Evolutionary conservation across 306 rosid genomes (phyloP), one percentile per base, ranked within the genome.

Genomic region (Dicorynia guianensis): DNA sequence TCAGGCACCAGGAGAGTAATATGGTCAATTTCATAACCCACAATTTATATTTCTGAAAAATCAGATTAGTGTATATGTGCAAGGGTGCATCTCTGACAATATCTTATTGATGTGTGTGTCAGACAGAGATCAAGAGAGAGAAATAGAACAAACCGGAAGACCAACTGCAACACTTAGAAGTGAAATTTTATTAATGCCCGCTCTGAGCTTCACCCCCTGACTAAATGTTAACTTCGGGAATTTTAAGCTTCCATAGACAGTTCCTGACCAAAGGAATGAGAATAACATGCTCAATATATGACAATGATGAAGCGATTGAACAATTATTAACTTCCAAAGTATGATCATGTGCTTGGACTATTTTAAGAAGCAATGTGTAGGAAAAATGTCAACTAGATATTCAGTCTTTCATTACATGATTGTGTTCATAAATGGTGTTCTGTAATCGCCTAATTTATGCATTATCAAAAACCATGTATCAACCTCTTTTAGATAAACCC

Each of bases 151-250:
- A 47, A 90, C 99, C 90, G 97, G 99, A 64, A 96, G 98, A 33
- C 99, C 99, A 77, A 96, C 99, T 17, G 98, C 98, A 71, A 92
- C 88, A 69, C 99, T 96, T 58, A 96, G 84, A 75, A 92, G 92
- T 18, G 96, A 82, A 80, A 96, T 96, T 81, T 85, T 85, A 89
- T 96, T 96, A 80, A 85, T 69, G 34, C 99, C 97, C 44, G 93
- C 92, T 77, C 89, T 87, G 81, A 96, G 89, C 52, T 82, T 87
- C 87, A 96, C 93, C 70, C 87, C 75, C 69, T 85, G 66, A 17
- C 86, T 87, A 69, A 89, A 90, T 71, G 98, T 92, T 68, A 96
- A 69, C 79, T 92, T 96, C 4, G 99, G 99, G 72, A 64, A 77
- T 17, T 90, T 93, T 67, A 92, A 79, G 81, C 99, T 92, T 87